Percentiles rank a stretch among this genome's conserved stretches.
Conservation (phyloP, 345 rosid genomes). For the Murraya koenigii region DNA sequence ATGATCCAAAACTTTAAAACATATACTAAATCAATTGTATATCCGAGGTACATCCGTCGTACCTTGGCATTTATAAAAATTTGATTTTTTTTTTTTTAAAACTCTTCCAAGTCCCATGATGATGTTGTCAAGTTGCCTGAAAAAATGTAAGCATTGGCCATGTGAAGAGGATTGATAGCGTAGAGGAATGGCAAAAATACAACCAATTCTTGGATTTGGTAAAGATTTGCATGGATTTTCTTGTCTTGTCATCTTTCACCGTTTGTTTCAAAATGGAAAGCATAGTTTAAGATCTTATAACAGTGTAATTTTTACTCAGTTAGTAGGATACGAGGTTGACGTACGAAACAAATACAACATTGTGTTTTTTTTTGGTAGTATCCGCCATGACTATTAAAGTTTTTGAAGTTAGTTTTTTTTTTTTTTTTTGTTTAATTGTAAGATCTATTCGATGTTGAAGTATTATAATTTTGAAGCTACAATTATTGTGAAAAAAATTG, state of each 20-base stretch:
- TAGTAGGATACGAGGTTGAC: too few species aligned
- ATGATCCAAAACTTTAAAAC: background rate
- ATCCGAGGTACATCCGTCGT: background rate
- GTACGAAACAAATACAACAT: too few species aligned
- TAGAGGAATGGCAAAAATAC: background rate
- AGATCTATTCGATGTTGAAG: fast-evolving
- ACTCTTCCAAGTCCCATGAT: background rate
- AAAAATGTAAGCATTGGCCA: background rate
- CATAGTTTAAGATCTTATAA: too few species aligned
- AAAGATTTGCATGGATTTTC: conserved; percentile 3
- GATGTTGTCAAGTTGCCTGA: background rate
- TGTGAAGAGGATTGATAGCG: background rate
- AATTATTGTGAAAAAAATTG: too few species aligned
- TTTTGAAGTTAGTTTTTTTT: fast-evolving
- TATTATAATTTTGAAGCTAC: fast-evolving
- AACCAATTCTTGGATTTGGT: background rate
- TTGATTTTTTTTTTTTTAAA: background rate
- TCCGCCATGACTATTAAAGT: too few species aligned
- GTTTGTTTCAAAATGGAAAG: background rate
- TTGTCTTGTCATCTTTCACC: background rate
- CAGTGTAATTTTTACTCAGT: too few species aligned
- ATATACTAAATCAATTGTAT: too few species aligned
- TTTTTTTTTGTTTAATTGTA: too few species aligned
- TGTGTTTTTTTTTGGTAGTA: too few species aligned
- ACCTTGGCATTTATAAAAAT: background rate